A percentile compares a stretch with the other conserved stretches of the same genome.
Conservation (phyloP, 345 rosid species). For the Psidium friedrichsthalianum region DNA sequence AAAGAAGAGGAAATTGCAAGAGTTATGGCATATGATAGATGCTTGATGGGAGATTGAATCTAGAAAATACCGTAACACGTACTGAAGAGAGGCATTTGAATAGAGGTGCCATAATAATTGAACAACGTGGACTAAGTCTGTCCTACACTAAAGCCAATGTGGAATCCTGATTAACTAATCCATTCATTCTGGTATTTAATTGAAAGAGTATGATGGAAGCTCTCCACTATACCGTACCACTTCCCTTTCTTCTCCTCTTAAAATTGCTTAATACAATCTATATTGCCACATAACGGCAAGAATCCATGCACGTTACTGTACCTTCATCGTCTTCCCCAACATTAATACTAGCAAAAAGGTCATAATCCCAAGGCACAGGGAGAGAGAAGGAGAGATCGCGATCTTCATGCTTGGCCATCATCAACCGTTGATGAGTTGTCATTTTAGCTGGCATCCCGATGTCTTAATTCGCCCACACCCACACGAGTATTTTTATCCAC, state of each 20-base stretch:
- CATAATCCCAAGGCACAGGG: background rate
- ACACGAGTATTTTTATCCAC: background rate
- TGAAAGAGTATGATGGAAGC: background rate
- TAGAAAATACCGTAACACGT: background rate
- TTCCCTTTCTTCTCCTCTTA: background rate
- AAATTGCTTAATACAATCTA: background rate
- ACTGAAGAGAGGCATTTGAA: background rate
- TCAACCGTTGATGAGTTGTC: background rate
- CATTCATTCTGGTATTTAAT: background rate
- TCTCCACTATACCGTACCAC: background rate
- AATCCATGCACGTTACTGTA: background rate
- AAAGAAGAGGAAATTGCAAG: background rate
- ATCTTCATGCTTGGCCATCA: background rate
- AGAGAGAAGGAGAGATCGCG: background rate
- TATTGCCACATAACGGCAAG: background rate
- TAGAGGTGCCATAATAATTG: slow-evolving; percentile 9
- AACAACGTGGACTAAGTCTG: slow-evolving; percentile 35
- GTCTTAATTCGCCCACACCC: background rate
- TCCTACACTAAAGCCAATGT: slow-evolving; percentile 25
- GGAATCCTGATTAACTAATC: background rate
- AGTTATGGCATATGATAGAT: slow-evolving; percentile 21
- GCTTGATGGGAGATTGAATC: slow-evolving; percentile 23
- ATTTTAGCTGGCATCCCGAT: background rate
- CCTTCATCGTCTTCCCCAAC: background rate
- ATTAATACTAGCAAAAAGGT: background rate